Evolutionary conservation across 257 asterid genomes (phyloP).

Genomic region (Gynochthodes officinalis): DNA sequence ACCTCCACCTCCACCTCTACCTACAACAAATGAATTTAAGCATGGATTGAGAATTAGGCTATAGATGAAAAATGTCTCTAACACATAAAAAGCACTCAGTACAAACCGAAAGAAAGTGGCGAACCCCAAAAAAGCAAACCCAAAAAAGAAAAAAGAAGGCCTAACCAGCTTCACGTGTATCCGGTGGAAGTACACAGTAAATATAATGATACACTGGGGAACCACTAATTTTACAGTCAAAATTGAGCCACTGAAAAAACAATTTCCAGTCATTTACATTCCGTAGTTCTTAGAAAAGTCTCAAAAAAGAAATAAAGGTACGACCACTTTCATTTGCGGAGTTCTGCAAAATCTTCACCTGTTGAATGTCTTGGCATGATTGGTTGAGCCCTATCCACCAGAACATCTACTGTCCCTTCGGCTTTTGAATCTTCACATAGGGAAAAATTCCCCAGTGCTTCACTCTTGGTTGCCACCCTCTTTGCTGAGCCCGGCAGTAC

Average conservation of each 20-base stretch:
- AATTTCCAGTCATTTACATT: constrained; percentile 49
- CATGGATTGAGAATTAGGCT: too few relatives aligned
- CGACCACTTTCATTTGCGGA: constrained; percentile 28
- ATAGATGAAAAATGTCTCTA: too few relatives aligned
- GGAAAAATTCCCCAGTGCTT: constrained; percentile 65
- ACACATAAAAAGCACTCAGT: background rate
- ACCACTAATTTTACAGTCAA: constrained; percentile 50
- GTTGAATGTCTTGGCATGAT: constrained; percentile 7
- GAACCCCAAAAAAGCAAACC: background rate
- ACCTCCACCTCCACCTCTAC: too few relatives aligned
- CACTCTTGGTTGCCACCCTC: constrained; percentile 80
- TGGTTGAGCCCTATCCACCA: constrained; percentile 5
- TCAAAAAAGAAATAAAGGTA: constrained; percentile 12
- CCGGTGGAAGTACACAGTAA: constrained; percentile 9
- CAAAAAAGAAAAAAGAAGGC: background rate
- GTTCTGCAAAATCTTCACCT: constrained; percentile 24
- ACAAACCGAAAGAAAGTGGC: background rate
- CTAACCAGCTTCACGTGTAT: background rate
- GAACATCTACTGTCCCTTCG: constrained; percentile 67
- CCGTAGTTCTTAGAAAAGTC: constrained; percentile 32
- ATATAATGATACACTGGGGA: constrained; percentile 33
- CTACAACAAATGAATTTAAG: too few relatives aligned
- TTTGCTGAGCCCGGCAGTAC: constrained; percentile 95
- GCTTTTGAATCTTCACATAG: constrained; percentile 74
- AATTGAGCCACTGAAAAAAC: constrained; percentile 42